Conservation (phyloP, 2,329 filamentous ascomycete genomes). For the Talaromyces funiculosus region DNA sequence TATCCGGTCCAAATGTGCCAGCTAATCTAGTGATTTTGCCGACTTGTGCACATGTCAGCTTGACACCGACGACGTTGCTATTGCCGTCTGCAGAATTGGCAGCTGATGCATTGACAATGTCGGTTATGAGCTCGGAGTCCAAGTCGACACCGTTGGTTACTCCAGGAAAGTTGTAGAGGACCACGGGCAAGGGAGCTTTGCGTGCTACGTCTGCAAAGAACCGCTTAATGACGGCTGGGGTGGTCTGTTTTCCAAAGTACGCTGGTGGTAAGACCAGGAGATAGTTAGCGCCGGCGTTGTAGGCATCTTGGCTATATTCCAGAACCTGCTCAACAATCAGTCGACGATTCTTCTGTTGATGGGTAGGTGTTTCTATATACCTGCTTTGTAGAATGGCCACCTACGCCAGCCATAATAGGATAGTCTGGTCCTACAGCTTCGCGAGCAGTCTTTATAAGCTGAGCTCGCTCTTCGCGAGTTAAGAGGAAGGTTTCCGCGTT, state of each 20-base stretch:
- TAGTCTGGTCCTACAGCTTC: constrained; percentile 48
- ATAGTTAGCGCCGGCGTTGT: constrained; percentile 57
- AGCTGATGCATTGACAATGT: constrained; percentile 45
- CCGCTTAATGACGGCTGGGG: constrained; percentile 50
- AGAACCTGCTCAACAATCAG: constrained; percentile 26
- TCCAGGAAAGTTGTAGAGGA: constrained; percentile 64
- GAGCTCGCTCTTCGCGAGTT: constrained; percentile 54
- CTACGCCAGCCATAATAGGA: constrained; percentile 59
- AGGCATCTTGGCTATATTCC: constrained; percentile 55
- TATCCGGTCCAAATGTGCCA: constrained; percentile 46
- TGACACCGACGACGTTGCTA: constrained; percentile 57
- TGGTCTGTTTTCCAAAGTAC: constrained; percentile 61
- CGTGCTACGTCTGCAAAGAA: constrained; percentile 57
- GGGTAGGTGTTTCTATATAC: too few relatives aligned
- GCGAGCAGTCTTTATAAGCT: constrained; percentile 54
- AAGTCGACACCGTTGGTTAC: constrained; percentile 65
- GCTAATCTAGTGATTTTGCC: constrained; percentile 56
- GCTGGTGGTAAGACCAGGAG: constrained; percentile 57
- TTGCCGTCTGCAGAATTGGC: constrained; percentile 17
- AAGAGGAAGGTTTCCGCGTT: constrained; percentile 54
- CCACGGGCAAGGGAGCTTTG: constrained; percentile 51
- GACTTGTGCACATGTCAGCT: constrained; percentile 59
- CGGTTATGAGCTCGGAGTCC: constrained; percentile 57
- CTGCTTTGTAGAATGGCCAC: constrained; percentile 60
- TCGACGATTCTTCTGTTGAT: too few relatives aligned